These are phyloP conservation scores for Oryza australiensis DNA, from an alignment of 176 grass and related monocot species.

Conservation along the genomic window DNA sequence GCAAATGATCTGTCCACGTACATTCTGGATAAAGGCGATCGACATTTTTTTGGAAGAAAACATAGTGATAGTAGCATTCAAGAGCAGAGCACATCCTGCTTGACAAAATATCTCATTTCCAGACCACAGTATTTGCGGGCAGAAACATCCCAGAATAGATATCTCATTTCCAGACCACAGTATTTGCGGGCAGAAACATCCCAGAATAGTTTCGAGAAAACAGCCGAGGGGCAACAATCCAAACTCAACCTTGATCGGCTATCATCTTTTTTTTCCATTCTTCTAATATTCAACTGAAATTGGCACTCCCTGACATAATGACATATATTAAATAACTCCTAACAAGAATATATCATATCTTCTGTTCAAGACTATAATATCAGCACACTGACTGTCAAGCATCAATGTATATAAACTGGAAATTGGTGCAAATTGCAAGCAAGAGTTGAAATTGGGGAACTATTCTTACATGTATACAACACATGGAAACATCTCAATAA, in stretches of 20 bases:
- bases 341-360: not conserved
- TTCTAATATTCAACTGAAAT: not conserved
- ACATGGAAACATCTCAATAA: slow-evolving; percentile 15
- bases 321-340: not conserved
- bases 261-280: not conserved
- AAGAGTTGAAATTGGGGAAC: not conserved
- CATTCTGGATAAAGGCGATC: not conserved
- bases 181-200: not conserved
- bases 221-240: not conserved
- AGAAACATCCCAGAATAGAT: not conserved
- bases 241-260: not conserved
- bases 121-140: not conserved
- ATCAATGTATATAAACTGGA: not conserved
- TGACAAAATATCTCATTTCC: not conserved
- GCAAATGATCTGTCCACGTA: not conserved
- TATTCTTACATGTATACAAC: slow-evolving; percentile 9
- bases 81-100: not conserved
- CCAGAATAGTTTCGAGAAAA: not conserved
- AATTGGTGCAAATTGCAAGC: not conserved
- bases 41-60: not conserved
- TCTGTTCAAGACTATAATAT: not conserved
- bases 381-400: not conserved
- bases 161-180: not conserved
- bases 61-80: not conserved
- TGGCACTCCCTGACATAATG: not conserved